Base-by-base conservation (phyloP, 108 stramenopile genomes). In the Parietichytrium sp. region DNA sequence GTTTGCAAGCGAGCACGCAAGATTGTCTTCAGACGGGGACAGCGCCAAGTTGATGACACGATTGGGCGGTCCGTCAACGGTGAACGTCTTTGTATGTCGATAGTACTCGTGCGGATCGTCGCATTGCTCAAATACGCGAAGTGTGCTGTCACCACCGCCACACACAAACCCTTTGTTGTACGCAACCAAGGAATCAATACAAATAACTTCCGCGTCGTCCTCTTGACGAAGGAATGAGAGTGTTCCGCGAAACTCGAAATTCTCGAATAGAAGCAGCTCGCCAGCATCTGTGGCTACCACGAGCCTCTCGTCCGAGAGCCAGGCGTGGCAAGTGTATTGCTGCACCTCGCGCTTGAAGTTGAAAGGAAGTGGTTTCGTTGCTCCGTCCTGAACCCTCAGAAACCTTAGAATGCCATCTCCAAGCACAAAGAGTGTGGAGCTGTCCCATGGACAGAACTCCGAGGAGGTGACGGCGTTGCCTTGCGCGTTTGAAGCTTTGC, bases 371-470 rank as follows among this genome's bases (percentile, higher is more conserved):
- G 50, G 10, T 6, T 45, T 78, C 54, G 53, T 85, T 16, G 86
- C 86, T 4, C 83, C 81, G n/a, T 89, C 89, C 42, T 84, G 27
- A 2, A 87, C 80, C 29, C 89, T 83, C 13, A 85, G 84, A 79
- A 91, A 90, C 50, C 82, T 51, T 52, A 91, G 81, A 20, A 48
- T 29, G 15, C 81, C 83, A 29, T 87, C 84, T 23, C 89, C 88
- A 26, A 30, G 55, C n/a, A 82, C 88, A 31, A 81, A 80, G 4
- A 55, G 84, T 45, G 87, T 82, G 12, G 83, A 50, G 27, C 48
- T 54, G 51, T 91, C 89, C 50, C 86, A 38, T 12, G 89, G 88
- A 50, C 85, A 88, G 80, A 90, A 90, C 61, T 53, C 52, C 10
- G 61, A 20, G 18, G 13, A 29, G 20, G 25, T 7, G 26, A 47